These are phyloP conservation scores for Bothriochloa decipiens DNA, from an alignment of 176 grass and related monocot genomes.

Conservation along the genomic window DNA sequence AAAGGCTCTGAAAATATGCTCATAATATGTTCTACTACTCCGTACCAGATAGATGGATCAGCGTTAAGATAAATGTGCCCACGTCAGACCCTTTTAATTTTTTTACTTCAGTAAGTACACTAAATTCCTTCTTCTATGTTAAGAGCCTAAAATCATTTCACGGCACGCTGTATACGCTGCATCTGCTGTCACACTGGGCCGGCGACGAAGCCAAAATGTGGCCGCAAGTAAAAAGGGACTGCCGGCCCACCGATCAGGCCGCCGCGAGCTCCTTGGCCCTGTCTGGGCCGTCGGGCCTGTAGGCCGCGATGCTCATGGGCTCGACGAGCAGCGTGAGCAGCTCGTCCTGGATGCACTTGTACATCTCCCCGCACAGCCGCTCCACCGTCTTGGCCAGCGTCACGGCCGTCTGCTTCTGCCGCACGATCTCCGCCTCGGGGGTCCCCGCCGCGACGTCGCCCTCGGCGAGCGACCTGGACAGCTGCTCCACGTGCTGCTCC, in stretches of 20 bases:
- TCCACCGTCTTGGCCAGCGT: conserved; percentile 48
- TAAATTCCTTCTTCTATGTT: no score
- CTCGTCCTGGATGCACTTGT: conserved; percentile 61
- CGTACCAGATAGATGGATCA: no score
- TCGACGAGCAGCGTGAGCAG: conserved; percentile 46
- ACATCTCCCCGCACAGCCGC: conserved; percentile 56
- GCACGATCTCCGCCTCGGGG: conserved; percentile 20
- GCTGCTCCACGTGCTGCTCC: conserved; percentile 56
- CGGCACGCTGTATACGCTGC: no score
- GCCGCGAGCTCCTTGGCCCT: conserved; percentile 35
- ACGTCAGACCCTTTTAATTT: no score
- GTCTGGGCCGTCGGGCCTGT: conserved; percentile 47
- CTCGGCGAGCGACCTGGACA: conserved; percentile 33
- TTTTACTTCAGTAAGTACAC: no score
- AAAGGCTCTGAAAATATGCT: no score
- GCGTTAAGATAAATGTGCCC: no score
- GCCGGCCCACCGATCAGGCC: neutral
- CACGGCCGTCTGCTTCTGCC: conserved; percentile 44
- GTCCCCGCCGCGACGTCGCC: neutral
- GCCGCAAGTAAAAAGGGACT: neutral
- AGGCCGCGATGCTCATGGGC: conserved; percentile 38
- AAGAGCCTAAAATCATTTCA: no score
- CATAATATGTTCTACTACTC: no score
- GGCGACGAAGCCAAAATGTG: neutral
- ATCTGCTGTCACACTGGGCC: no score